Evolutionary conservation across 164 flowering plant species (phyloP), one percentile per base, ranked within the genome.

Genomic region (Tinospora cordifolia): DNA sequence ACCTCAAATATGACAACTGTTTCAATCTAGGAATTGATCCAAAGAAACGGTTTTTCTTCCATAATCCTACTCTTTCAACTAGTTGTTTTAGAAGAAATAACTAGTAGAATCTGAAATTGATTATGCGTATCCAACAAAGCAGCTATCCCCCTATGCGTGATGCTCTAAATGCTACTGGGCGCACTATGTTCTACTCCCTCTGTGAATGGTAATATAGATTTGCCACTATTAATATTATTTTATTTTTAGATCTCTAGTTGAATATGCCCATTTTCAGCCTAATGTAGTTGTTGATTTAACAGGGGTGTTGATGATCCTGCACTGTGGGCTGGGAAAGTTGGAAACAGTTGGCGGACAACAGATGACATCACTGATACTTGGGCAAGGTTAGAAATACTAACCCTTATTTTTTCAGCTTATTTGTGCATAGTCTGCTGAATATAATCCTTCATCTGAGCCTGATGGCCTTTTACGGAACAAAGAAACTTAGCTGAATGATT

Each of bases 141-240:
- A 94, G 99, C 66, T 94, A 89, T 68, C 97, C 97, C 19, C 97
- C 97, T n/a, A 94, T 94, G 99, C 87, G 96, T 72, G 86, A 89
- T 64, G 97, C 98, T 71, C 79, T 94, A 58, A 89, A 89, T 78
- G 84, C 84, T 47, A 88, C 91, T 66, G 88, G 91, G 21, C 88
- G 83, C 13, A 74, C 82, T 30, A 86, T 94, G 72, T 92, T 94
- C 80, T 94, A 94, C 78, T 89, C 99, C 30, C 75, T 94, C 70
- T 94, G 99, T 80, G 99, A 94, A 88, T 92, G 99, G 99, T 94
- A 89, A 77, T 66, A 24, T 24, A 67, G 41, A 60, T 58, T 60
- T 24, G 51, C 46, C 0, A 36, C 70, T 40, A 60, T 17, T 30
- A 40, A 49, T n/a, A n/a, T n/a, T n/a, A n/a, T n/a, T n/a, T n/a